These are phyloP conservation scores for Graphilbum ipis-grandicollis DNA, from an alignment of 2,329 filamentous ascomycete species.

Conservation along the genomic window DNA sequence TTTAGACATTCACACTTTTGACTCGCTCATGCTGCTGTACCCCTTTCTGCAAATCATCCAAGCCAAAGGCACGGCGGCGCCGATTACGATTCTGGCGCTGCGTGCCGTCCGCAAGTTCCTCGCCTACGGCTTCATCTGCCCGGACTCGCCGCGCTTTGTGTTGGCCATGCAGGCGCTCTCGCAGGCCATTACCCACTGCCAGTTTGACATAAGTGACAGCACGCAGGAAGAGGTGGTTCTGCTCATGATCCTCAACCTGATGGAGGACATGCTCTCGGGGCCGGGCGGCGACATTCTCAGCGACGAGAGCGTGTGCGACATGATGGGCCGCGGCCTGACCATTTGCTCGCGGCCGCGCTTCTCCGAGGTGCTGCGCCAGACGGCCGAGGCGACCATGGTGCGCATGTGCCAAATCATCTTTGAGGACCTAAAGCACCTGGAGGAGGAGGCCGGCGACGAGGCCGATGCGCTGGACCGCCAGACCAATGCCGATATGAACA, in stretches of 20 bases:
- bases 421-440: constrained; percentile 73
- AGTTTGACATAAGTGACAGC: constrained; percentile 92
- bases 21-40: constrained; percentile 74
- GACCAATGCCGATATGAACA: constrained; percentile 51
- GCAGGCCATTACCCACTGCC: constrained; percentile 89
- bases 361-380: constrained; percentile 76
- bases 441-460: constrained; percentile 55
- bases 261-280: constrained; percentile 96
- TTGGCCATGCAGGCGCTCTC: constrained; percentile 90
- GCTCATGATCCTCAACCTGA: constrained; percentile 83
- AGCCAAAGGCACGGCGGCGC: constrained; percentile 85
- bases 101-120: constrained; percentile 94
- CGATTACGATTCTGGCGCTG: constrained; percentile 87
- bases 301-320: constrained; percentile 95
- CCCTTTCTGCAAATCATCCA: constrained; percentile 95
- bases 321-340: constrained; percentile 96
- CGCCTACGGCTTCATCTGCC: constrained; percentile 78
- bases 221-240: constrained; percentile 91
- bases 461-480: constrained; percentile 47
- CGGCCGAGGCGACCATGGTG: constrained; percentile 93
- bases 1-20: constrained; percentile 81
- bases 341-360: constrained; percentile 92
- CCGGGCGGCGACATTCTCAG: constrained; percentile 86
- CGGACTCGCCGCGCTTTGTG: constrained; percentile 69
- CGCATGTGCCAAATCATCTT: constrained; percentile 99